Conservation (phyloP, 2,329 filamentous ascomycete genomes). For the Fusarium humuli region DNA sequence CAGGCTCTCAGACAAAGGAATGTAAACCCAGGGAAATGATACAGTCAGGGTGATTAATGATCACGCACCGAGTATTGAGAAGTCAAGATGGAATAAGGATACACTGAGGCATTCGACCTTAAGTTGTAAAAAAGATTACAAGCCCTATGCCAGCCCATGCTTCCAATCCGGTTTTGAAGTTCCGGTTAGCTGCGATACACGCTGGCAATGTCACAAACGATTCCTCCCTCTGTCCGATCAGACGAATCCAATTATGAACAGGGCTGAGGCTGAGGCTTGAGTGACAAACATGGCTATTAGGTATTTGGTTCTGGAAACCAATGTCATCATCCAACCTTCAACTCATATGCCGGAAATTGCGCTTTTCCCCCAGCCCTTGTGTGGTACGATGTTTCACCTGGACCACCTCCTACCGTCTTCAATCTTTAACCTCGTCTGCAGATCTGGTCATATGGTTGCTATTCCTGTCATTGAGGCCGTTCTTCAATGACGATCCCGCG, state of each 20-base stretch:
- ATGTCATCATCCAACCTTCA: not conserved
- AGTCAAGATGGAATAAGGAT: not conserved
- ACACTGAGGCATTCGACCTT: not conserved
- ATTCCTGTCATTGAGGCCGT: slow-evolving; percentile 4
- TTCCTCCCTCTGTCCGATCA: slow-evolving; percentile 1
- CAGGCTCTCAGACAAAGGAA: not conserved
- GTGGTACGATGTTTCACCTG: not conserved
- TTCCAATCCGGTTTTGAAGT: not conserved
- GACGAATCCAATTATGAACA: not conserved
- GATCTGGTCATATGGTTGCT: not conserved
- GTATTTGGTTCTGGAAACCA: not conserved
- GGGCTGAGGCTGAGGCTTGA: not conserved
- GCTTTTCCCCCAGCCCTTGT: not conserved
- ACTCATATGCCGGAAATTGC: not conserved
- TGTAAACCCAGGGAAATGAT: not conserved
- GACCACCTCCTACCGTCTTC: not conserved
- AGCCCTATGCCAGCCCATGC: not conserved
- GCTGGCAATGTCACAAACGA: not conserved
- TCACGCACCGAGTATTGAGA: not conserved
- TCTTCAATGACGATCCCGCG: slow-evolving; percentile 9
- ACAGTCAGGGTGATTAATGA: not conserved
- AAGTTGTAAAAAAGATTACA: not conserved
- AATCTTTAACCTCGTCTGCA: not conserved
- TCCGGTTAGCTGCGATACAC: not conserved
- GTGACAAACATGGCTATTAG: not conserved